phyloP scores from a whole-genome alignment of 2,329 filamentous ascomycete species.

The Fusarium drepaniforme region DNA sequence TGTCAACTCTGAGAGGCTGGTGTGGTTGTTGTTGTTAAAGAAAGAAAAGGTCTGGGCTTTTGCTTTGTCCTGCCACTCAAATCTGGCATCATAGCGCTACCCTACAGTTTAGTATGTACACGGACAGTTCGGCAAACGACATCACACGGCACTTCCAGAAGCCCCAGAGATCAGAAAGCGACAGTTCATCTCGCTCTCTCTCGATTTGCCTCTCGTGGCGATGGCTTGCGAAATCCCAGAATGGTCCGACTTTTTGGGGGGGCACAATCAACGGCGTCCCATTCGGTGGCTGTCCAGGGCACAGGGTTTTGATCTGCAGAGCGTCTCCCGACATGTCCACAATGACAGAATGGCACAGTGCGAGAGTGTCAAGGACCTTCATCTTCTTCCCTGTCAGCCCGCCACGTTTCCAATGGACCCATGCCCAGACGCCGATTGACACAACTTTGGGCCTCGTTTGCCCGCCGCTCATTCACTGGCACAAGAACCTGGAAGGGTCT shows the following conservation, averaged over 20 bases:
- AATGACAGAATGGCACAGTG: constrained; percentile 40
- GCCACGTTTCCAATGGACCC: constrained; percentile 44
- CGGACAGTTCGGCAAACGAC: background rate
- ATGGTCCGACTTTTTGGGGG: constrained; percentile 29
- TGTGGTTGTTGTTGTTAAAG: background rate
- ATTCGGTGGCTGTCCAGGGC: constrained; percentile 31
- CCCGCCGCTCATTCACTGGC: constrained; percentile 19
- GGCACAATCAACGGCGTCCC: constrained; percentile 23
- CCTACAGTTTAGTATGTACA: constrained; percentile 18
- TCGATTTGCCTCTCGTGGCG: constrained; percentile 33
- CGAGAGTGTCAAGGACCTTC: background rate
- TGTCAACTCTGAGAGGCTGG: constrained; percentile 31
- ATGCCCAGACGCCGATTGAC: constrained; percentile 38
- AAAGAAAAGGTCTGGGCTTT: constrained; percentile 16
- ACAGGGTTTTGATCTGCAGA: constrained; percentile 36
- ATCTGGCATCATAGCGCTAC: constrained; percentile 16
- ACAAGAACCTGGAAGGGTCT: constrained; percentile 26
- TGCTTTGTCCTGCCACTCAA: constrained; percentile 13
- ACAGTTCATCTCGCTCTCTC: constrained; percentile 15
- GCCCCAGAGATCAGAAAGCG: constrained; percentile 7
- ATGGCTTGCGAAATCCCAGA: constrained; percentile 16
- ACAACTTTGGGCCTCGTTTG: constrained; percentile 17
- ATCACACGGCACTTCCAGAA: constrained; percentile 33
- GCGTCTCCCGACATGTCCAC: constrained; percentile 10
- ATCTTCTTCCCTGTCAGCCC: constrained; percentile 29